Base-by-base conservation (phyloP, 805 yeast genomes). In the Candida piceae region DNA sequence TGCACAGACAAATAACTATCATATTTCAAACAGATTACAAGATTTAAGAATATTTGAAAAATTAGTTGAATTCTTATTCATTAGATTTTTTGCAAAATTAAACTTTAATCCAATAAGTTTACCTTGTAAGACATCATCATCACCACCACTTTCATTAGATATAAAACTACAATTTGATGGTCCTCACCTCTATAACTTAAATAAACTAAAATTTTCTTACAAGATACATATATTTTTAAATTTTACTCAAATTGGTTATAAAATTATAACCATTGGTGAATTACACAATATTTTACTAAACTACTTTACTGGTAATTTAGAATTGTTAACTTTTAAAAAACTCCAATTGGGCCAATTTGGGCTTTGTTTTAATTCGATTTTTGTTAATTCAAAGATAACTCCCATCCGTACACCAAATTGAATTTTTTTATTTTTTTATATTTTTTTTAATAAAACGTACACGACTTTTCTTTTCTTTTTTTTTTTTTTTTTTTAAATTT, bases 211-310 rank as follows among this genome's bases (percentile, higher is more conserved):
- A 5, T 29, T 10, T 29, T 17, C 17, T 18, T 29, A 17, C 31
- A 16, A 34, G 19, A 22, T 44, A 11, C 20, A 32, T 21, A 16
- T 44, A 16, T 16, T 40, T 4, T 27, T 29, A 15, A 8, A 19
- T 7, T 29, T 29, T 29, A 7, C 18, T 19, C 17, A 19, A 16
- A 5, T 29, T 16, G 18, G 10, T 7, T n/a, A 21, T 10, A 21
- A 16, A 18, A 10, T 9, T 7, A 19, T 19, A 7, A 29, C 5
- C 8, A 18, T 19, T 5, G 5, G 10, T 9, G 16, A 25, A 9
- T 45, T 46, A 22, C 35, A 46, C 31, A n/a, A 11, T 2, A 16
- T 40, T 1, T 32, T 46, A 31, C 28, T 35, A 28, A 19, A 34
- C 7, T 39, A 31, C 32, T 32, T 44, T 13, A 16, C 36, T 22